phyloP scores from a whole-genome alignment of 2,329 filamentous ascomycete genomes.

The Colletotrichum falcatum region DNA sequence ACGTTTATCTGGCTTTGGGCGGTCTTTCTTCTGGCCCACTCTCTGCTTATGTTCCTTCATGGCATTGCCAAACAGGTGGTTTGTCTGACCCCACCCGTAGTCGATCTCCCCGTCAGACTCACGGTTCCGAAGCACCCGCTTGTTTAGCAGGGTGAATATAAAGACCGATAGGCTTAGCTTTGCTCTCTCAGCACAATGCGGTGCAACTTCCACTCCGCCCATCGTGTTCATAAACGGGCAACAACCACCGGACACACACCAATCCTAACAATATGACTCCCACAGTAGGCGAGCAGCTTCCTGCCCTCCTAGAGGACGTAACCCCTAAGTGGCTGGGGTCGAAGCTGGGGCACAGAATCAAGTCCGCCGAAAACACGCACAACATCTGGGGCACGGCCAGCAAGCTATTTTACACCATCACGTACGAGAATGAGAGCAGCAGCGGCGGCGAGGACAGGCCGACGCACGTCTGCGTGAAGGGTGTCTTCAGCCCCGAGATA shows the following conservation, averaged over 20 bases:
- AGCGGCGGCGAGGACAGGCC: conserved; percentile 21
- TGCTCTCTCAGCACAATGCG: background rate
- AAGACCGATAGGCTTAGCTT: background rate
- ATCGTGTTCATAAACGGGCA: background rate
- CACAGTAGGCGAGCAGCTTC: conserved; percentile 40
- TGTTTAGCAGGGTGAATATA: background rate
- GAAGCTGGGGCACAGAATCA: conserved; percentile 38
- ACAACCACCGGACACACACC: background rate
- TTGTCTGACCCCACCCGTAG: background rate
- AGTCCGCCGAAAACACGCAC: conserved; percentile 44
- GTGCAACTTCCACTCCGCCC: background rate
- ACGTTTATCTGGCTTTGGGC: background rate
- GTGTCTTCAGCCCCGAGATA: conserved; percentile 53
- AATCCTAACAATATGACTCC: background rate
- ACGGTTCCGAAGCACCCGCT: background rate
- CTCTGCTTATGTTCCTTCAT: background rate
- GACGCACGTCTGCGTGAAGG: conserved; percentile 52
- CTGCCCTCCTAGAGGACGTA: conserved; percentile 42
- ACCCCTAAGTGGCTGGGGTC: conserved; percentile 44
- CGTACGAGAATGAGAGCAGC: conserved; percentile 45
- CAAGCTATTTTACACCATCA: conserved; percentile 47
- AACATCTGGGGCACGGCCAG: conserved; percentile 46
- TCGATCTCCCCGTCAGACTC: background rate
- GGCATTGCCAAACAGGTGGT: background rate
- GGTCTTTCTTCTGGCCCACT: background rate